Evolutionary conservation across 2,329 filamentous ascomycete genomes (phyloP).

Genomic region (Cucurbitaria berberidis): DNA sequence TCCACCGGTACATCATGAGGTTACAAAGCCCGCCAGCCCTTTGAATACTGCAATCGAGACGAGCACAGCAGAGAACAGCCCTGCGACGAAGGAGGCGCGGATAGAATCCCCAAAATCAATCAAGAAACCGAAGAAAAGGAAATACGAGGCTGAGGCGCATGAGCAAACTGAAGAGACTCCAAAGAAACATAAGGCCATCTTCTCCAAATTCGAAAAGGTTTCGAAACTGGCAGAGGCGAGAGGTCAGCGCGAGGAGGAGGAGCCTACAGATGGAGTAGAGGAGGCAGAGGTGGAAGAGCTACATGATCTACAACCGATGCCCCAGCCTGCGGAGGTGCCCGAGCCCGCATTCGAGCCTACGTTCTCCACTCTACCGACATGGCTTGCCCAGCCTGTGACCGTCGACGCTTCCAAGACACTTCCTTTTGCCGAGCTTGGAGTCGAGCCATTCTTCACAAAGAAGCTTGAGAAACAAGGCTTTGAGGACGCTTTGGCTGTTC

Average conservation of each 20-base stretch:
- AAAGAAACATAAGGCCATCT: slow-evolving; percentile 49
- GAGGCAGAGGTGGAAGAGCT: slow-evolving; percentile 52
- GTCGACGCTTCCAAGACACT: slow-evolving; percentile 66
- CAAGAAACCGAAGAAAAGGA: slow-evolving; percentile 47
- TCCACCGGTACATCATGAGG: neutral
- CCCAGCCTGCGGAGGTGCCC: slow-evolving; percentile 72
- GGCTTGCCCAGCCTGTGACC: slow-evolving; percentile 78
- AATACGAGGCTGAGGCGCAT: slow-evolving; percentile 35
- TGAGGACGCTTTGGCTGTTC: slow-evolving; percentile 75
- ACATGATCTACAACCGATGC: slow-evolving; percentile 79
- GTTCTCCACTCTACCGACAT: slow-evolving; percentile 80
- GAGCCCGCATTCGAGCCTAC: slow-evolving; percentile 65
- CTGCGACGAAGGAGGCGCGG: slow-evolving; percentile 11
- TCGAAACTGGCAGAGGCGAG: slow-evolving; percentile 36
- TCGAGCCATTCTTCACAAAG: slow-evolving; percentile 65
- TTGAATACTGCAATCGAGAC: neutral
- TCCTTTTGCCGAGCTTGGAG: slow-evolving; percentile 69
- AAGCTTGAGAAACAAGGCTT: slow-evolving; percentile 73
- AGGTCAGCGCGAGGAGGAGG: slow-evolving; percentile 17
- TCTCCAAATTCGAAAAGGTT: slow-evolving; percentile 55
- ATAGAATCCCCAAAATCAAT: slow-evolving; percentile 18
- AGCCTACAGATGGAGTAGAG: slow-evolving; percentile 44
- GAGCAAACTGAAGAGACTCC: slow-evolving; percentile 35
- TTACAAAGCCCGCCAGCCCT: slow-evolving; percentile 3
- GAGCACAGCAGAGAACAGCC: slow-evolving; percentile 32